A percentile compares a stretch with the other conserved stretches of the same genome.
phyloP scores from a whole-genome alignment of 345 rosid genomes.

The Physaria fendleri region DNA sequence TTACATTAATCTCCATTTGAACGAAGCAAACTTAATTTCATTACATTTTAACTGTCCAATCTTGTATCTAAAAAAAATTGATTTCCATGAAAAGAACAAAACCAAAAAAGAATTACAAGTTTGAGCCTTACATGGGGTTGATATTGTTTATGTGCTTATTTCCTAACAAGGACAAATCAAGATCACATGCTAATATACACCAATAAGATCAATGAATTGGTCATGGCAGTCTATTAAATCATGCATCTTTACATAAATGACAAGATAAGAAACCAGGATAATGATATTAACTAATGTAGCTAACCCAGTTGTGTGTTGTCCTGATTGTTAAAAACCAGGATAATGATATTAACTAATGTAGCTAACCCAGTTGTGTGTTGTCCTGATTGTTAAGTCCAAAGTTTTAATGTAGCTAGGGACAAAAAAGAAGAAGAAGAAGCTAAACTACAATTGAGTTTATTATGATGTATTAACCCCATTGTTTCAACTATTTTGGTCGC shows the following conservation, averaged over 20 bases:
- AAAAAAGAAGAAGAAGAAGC: neutral
- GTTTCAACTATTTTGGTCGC: neutral
- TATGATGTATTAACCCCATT: no score
- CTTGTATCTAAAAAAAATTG: no score
- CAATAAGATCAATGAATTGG: neutral
- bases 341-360: neutral
- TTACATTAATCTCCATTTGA: no score
- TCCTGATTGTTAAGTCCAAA: neutral
- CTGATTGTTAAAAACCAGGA: neutral
- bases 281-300: neutral
- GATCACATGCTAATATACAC: constrained; percentile 20
- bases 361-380: constrained; percentile 4
- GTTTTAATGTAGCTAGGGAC: neutral
- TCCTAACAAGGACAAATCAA: constrained; percentile 11
- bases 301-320: constrained; percentile 7
- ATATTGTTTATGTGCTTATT: neutral
- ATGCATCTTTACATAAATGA: neutral
- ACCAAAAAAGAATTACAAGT: no score
- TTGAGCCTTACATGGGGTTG: neutral
- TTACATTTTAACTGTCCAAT: no score
- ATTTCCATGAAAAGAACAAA: no score
- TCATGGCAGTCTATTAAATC: neutral
- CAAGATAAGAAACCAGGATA: neutral
- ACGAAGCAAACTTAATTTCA: no score
- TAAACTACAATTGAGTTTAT: no score